A percentile compares a stretch with the other conserved stretches of the same genome.
Conservation (phyloP, 164 flowering plant genomes). For the Sedum album region DNA sequence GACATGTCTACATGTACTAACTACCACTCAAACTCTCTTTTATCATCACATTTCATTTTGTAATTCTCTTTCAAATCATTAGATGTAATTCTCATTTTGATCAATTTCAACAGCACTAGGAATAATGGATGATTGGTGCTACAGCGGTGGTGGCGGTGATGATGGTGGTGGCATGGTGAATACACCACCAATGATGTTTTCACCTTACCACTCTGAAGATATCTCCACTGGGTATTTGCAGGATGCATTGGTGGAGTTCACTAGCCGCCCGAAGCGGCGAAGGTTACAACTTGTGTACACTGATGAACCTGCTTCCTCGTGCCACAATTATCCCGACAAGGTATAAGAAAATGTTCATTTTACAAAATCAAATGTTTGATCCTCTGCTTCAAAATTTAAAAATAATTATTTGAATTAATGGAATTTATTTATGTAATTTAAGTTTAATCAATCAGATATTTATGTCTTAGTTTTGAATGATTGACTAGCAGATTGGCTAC, state of each 20-base stretch:
- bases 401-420: neutral
- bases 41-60: conserved; percentile 1
- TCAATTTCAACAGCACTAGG: neutral
- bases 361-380: too few relatives aligned
- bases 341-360: too few relatives aligned
- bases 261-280: conserved; percentile 34
- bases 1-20: conserved; percentile 42
- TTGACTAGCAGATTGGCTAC: neutral
- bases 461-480: neutral
- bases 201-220: conserved; percentile 19
- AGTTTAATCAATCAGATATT: neutral
- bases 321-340: conserved; percentile 12
- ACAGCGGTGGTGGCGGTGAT: neutral
- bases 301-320: neutral
- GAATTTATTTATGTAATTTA: neutral
- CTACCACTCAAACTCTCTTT: conserved; percentile 9
- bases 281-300: conserved; percentile 18
- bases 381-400: neutral
- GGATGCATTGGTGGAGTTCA: conserved; percentile 52
- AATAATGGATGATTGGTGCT: neutral
- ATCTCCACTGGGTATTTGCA: conserved; percentile 55
- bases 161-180: neutral
- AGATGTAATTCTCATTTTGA: neutral
- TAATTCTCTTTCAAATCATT: neutral
- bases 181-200: neutral